phyloP scores from a whole-genome alignment of 768 basidiomycete species.

The Pleurotus tuber-regium region DNA sequence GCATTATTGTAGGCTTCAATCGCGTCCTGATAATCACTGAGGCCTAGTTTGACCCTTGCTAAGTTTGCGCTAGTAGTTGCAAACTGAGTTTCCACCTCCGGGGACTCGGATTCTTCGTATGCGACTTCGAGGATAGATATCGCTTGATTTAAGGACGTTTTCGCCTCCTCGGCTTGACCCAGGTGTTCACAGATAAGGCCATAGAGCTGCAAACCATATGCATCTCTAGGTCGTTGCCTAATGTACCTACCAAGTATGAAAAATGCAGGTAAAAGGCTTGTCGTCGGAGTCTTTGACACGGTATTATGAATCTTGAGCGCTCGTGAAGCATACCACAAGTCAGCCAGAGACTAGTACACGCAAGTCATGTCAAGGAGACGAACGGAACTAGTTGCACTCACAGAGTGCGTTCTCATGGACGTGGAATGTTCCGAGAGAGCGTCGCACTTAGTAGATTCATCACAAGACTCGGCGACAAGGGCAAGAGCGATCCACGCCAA shows the following conservation, averaged over 20 bases:
- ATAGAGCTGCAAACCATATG: constrained; percentile 77
- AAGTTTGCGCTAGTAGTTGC: constrained; percentile 79
- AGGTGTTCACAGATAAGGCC: constrained; percentile 85
- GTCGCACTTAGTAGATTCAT: constrained; percentile 58
- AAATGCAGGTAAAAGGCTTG: constrained; percentile 71
- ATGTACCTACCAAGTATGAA: constrained; percentile 79
- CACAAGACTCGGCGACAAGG: constrained; percentile 59
- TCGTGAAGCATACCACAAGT: constrained; percentile 70
- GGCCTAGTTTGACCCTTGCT: constrained; percentile 70
- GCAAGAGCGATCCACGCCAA: constrained; percentile 91
- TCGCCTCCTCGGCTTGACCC: constrained; percentile 63
- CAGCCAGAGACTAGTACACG: constrained; percentile 65
- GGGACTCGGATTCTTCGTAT: constrained; percentile 87
- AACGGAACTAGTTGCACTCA: constrained; percentile 32
- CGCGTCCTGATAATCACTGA: constrained; percentile 56
- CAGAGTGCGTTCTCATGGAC: constrained; percentile 53
- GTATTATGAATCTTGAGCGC: constrained; percentile 31
- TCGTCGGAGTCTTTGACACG: constrained; percentile 22
- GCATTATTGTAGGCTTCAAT: constrained; percentile 70
- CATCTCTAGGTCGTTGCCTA: constrained; percentile 62
- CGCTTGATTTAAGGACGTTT: constrained; percentile 53
- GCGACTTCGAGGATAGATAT: constrained; percentile 76
- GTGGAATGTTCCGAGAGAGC: constrained; percentile 75
- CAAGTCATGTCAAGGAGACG: constrained; percentile 6
- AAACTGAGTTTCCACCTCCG: constrained; percentile 73